Evolutionary conservation across 306 rosid genomes (phyloP), one percentile per base, ranked within the genome.

Genomic region (Leucaena leucocephala): DNA sequence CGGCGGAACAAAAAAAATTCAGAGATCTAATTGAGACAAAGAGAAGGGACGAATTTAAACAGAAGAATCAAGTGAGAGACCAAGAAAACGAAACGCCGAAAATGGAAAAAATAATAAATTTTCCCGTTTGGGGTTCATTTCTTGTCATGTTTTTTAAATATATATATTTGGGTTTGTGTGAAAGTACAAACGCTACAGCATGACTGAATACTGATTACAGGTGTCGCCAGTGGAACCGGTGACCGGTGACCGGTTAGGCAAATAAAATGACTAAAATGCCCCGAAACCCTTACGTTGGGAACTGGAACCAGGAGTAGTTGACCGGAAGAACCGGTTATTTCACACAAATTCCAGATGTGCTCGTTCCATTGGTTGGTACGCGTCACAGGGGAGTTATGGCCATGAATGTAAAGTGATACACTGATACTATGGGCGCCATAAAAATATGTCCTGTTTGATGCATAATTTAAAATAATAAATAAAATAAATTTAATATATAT

Each of bases 291-390:
- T 27, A 27, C 27, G 27, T 14, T 72, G 43, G 72, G 42, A 67
- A n/a, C 49, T 21, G 22, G 59, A 36, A 54, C 8, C 21, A 11
- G 2, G n/a, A 27, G 8, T 15, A 7, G 43, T 44, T 80, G 58
- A 80, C 84, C 3, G 86, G 81, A 48, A 57, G 36, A 81, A 79
- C 84, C 81, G 61, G 90, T 82, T 68, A 70, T 22, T 16, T 5
- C 44, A 33, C 45, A 2, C 21, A 16, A 64, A 71, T 35, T n/a
- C 88, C 77, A 80, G 62, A 65, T 86, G 97, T 84, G 49, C 1
- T 7, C 2, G 43, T 76, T 42, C 87, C 16, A 88, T 90, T 92
- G 90, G 97, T 11, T 4, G 50, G 12, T 81, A 87, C 85, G 85
- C 94, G 97, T 92, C 94, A 90, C 10, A 52, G 58, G 49, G 35